Conservation (phyloP, 768 basidiomycete species). For the Tulasnella sp. region DNA sequence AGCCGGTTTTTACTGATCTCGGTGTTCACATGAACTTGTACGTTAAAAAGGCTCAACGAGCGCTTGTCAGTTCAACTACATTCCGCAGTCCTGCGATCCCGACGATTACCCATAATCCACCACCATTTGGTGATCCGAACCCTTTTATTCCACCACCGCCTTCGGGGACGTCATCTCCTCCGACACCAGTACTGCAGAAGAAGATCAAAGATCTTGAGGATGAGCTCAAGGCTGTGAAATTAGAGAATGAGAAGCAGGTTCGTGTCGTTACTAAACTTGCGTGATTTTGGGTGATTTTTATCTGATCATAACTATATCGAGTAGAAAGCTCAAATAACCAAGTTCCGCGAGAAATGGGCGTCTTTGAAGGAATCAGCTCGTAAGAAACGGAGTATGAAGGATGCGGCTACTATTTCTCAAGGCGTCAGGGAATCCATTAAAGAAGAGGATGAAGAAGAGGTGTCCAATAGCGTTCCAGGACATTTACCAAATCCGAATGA, state of each 20-base stretch:
- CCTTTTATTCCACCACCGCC: slow-evolving; percentile 33
- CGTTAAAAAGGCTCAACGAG: slow-evolving; percentile 54
- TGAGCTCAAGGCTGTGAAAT: slow-evolving; percentile 46
- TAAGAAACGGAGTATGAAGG: slow-evolving; percentile 66
- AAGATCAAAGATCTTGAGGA: slow-evolving; percentile 66
- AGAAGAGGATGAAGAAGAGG: slow-evolving; percentile 49
- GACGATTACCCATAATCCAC: slow-evolving; percentile 42
- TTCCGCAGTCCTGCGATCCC: neutral
- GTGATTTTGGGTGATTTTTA: slow-evolving; percentile 16
- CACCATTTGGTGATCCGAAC: slow-evolving; percentile 38
- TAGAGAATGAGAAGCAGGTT: slow-evolving; percentile 77
- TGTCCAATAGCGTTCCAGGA: neutral
- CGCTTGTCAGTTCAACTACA: slow-evolving; percentile 18
- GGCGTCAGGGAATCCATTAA: slow-evolving; percentile 46
- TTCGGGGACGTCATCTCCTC: slow-evolving; percentile 37
- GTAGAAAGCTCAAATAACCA: slow-evolving; percentile 70
- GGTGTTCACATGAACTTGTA: neutral
- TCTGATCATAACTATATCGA: slow-evolving; percentile 14
- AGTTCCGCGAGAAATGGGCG: slow-evolving; percentile 79
- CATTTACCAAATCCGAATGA: neutral
- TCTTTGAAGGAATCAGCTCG: slow-evolving; percentile 80
- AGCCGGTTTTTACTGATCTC: neutral
- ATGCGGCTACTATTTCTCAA: slow-evolving; percentile 33
- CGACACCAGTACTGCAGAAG: slow-evolving; percentile 2
- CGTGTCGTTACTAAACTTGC: slow-evolving; percentile 20